Conservation (phyloP, 2,329 filamentous ascomycete genomes). For the Trichoderma aggressivum region DNA sequence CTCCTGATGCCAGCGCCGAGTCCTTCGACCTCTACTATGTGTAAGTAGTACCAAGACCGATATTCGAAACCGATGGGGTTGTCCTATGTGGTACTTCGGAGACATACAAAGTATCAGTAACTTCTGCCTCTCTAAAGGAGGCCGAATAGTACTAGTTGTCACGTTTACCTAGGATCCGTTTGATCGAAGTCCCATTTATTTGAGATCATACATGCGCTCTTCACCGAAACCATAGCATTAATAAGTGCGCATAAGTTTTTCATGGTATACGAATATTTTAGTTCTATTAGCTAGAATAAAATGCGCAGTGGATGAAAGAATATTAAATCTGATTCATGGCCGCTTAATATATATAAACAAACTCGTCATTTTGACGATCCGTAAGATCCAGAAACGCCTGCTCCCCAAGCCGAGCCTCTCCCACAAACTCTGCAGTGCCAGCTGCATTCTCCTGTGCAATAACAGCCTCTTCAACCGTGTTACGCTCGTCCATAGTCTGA, state of each 20-base stretch:
- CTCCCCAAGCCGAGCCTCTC: constrained; percentile 42
- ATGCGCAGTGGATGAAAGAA: not conserved
- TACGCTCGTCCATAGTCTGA: not conserved
- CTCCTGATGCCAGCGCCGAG: not conserved
- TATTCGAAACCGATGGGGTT: not conserved
- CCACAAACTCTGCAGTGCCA: not conserved
- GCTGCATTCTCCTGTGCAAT: not conserved
- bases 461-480: not conserved
- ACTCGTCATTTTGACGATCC: constrained; percentile 65
- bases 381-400: constrained; percentile 59
- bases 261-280: not conserved
- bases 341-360: constrained; percentile 57
- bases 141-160: not conserved
- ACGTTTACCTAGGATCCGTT: not conserved
- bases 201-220: not conserved
- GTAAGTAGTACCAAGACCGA: not conserved
- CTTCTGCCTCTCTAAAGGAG: not conserved
- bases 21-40: fast-evolving
- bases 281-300: not conserved
- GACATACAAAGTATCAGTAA: not conserved
- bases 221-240: not conserved
- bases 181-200: not conserved
- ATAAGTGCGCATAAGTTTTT: not conserved
- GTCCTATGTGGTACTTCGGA: not conserved
- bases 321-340: not conserved